Conservation (phyloP, 768 basidiomycete genomes). For the Psilocybe sp. region DNA sequence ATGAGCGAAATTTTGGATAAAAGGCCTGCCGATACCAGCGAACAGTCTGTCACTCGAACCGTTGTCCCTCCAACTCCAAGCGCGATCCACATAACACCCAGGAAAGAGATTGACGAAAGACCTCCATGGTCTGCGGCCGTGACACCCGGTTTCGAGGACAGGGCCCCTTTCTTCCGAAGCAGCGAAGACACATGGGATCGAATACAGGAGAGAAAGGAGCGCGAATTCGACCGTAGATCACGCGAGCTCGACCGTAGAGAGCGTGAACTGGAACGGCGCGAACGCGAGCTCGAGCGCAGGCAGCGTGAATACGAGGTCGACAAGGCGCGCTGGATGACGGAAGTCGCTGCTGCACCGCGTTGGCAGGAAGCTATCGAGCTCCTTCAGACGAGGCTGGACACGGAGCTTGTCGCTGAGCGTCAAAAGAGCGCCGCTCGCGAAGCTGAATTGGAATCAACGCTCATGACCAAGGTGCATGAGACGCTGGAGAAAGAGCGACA, state of each 20-base stretch:
- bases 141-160: too few relatives aligned
- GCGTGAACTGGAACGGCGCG: slow-evolving; percentile 19
- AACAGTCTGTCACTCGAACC: too few relatives aligned
- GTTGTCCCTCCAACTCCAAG: too few relatives aligned
- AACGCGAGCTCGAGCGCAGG: slow-evolving; percentile 17
- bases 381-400: slow-evolving; percentile 9
- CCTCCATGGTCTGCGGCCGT: too few relatives aligned
- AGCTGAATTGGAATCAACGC: slow-evolving; percentile 9
- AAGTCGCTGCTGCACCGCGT: slow-evolving; percentile 5
- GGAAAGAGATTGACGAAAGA: too few relatives aligned
- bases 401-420: slow-evolving; percentile 10
- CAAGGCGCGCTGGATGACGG: slow-evolving; percentile 9
- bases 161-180: too few relatives aligned
- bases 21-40: too few relatives aligned
- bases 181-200: background rate
- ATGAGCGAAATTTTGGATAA: too few relatives aligned
- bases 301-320: slow-evolving; percentile 16
- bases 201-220: slow-evolving; percentile 10
- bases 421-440: slow-evolving; percentile 12
- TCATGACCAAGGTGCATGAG: slow-evolving; percentile 16
- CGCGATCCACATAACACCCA: too few relatives aligned
- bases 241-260: slow-evolving; percentile 21
- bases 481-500: slow-evolving; percentile 17
- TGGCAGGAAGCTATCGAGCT: slow-evolving; percentile 12
- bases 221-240: slow-evolving; percentile 16